Evolutionary conservation across 2,329 filamentous ascomycete species (phyloP).

Genomic region (Hypoxylon sp.): DNA sequence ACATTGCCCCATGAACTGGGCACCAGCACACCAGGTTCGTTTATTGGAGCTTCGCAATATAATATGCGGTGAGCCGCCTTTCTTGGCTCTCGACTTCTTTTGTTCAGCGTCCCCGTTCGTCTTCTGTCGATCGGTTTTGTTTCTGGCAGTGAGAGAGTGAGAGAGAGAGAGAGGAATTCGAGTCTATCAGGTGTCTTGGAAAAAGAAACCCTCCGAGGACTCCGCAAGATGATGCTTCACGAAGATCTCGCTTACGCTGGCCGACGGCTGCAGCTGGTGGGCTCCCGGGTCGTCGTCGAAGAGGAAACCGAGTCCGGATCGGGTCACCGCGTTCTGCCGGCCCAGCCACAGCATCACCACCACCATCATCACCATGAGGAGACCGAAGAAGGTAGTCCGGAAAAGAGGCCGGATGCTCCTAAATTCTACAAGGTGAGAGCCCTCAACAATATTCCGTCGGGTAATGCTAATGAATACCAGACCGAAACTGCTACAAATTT

Average conservation of each 20-base stretch:
- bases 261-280: slow-evolving; percentile 37
- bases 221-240: slow-evolving; percentile 18
- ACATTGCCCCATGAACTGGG: slow-evolving; percentile 31
- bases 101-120: slow-evolving; percentile 1
- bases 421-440: slow-evolving; percentile 36
- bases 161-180: too few species aligned
- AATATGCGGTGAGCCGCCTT: slow-evolving; percentile 30
- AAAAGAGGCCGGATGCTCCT: slow-evolving; percentile 24
- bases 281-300: slow-evolving; percentile 34
- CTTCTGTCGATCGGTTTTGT: slow-evolving; percentile 13
- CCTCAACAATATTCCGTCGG: neutral
- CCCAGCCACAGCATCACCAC: slow-evolving; percentile 22
- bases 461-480: slow-evolving; percentile 28
- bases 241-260: slow-evolving; percentile 39
- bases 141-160: too few species aligned
- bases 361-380: slow-evolving; percentile 13
- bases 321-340: slow-evolving; percentile 29
- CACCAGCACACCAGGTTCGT: slow-evolving; percentile 18
- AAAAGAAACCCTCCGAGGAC: neutral
- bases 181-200: too few species aligned
- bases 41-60: slow-evolving; percentile 26
- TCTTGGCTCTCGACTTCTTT: slow-evolving; percentile 28
- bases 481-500: slow-evolving; percentile 39
- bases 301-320: slow-evolving; percentile 20
- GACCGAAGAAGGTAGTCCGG: slow-evolving; percentile 2